Conservation (phyloP, 192 early-diverging fungal genomes). For the Podila epicladia region DNA sequence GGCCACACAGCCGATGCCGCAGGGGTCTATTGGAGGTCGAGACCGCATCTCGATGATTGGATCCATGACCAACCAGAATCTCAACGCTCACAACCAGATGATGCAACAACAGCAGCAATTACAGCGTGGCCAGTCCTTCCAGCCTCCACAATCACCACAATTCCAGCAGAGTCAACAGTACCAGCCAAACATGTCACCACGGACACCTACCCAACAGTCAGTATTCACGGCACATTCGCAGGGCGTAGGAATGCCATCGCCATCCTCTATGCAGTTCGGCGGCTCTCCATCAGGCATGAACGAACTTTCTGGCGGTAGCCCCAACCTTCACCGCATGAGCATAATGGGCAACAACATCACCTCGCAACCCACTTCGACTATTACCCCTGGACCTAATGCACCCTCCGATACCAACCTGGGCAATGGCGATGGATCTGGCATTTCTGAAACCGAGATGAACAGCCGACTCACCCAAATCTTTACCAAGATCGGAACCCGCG, state of each 20-base stretch:
- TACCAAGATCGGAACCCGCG: conserved; percentile 72
- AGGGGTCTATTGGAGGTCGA: neutral
- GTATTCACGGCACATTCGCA: neutral
- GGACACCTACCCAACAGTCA: conserved; percentile 7
- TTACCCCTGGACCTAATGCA: conserved; percentile 13
- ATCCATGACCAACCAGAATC: conserved; percentile 28
- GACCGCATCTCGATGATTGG: conserved; percentile 31
- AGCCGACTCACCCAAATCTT: conserved; percentile 73
- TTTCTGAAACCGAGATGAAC: conserved; percentile 71
- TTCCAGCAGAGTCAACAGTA: conserved; percentile 16
- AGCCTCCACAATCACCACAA: conserved; percentile 31
- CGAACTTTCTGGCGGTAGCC: conserved; percentile 17
- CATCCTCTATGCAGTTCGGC: neutral
- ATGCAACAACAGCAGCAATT: conserved; percentile 36
- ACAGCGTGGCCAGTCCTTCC: neutral
- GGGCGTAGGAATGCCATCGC: conserved; percentile 9
- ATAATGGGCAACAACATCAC: conserved; percentile 20
- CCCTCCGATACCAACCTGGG: conserved; percentile 6
- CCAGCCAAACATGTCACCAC: conserved; percentile 19
- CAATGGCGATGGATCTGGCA: conserved; percentile 22
- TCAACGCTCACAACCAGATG: conserved; percentile 12
- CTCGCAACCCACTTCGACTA: conserved; percentile 7
- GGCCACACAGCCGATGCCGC: conserved; percentile 21
- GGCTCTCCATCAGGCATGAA: neutral
- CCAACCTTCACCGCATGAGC: conserved; percentile 14